Conservation (phyloP, 331 rosid species). For the Saraca asoca region DNA sequence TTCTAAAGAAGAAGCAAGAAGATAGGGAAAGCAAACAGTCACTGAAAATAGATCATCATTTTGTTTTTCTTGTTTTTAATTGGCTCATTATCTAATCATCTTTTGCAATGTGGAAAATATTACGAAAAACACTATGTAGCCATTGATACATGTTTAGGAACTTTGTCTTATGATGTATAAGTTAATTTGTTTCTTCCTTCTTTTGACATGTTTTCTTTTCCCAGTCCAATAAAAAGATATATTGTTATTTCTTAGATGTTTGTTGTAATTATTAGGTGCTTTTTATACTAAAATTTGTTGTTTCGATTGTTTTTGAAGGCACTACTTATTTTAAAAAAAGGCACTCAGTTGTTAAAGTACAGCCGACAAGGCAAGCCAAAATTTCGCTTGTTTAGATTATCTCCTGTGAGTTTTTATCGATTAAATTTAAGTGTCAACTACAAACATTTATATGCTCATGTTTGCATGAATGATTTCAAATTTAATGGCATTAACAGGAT, state of each 20-base stretch:
- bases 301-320: conserved; percentile 57
- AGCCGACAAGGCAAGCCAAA: conserved; percentile 85
- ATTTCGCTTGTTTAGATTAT: conserved; percentile 76
- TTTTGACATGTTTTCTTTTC: conserved; percentile 15
- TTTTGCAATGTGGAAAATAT: conserved; percentile 9
- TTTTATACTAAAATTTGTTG: conserved; percentile 13
- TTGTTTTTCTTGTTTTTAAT: conserved; percentile 14
- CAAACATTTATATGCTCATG: conserved; percentile 17
- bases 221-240: too few species aligned
- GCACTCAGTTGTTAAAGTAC: conserved; percentile 79
- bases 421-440: not conserved
- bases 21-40: conserved; percentile 3
- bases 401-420: conserved; percentile 55
- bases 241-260: not conserved
- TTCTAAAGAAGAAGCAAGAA: not conserved
- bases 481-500: conserved; percentile 67
- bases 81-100: conserved; percentile 19
- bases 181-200: not conserved
- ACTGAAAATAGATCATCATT: conserved; percentile 17
- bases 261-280: conserved; percentile 19
- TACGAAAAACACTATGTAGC: conserved; percentile 3
- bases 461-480: conserved; percentile 43
- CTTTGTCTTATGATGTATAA: not conserved
- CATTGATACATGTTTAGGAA: not conserved
- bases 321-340: conserved; percentile 66